Evolutionary conservation across 345 rosid species (phyloP).

Genomic region (Reutealis trisperma): DNA sequence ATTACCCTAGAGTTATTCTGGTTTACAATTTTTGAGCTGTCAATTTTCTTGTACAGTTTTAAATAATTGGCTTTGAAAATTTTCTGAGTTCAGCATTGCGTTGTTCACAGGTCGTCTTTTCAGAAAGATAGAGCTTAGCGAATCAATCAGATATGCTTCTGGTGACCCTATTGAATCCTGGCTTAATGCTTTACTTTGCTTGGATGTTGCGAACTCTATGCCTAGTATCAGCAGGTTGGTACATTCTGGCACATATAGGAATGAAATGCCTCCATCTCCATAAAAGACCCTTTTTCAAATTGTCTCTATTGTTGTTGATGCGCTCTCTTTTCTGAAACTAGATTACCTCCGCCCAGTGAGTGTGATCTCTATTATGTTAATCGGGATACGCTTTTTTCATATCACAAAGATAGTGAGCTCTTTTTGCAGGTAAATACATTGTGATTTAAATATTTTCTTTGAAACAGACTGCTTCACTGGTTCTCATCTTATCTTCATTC

Average conservation of each 20-base stretch:
- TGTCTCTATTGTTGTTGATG: conserved; percentile 8
- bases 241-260: conserved; percentile 6
- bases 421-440: conserved; percentile 45
- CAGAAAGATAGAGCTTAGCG: conserved; percentile 86
- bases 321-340: conserved; percentile 31
- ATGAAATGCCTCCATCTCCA: conserved; percentile 6
- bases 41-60: neutral
- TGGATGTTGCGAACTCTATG: conserved; percentile 70
- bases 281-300: neutral
- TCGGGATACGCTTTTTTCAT: conserved; percentile 92
- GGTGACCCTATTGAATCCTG: conserved; percentile 97
- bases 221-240: conserved; percentile 71
- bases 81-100: conserved; percentile 17
- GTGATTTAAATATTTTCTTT: neutral
- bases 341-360: conserved; percentile 78
- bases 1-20: neutral
- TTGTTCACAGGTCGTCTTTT: conserved; percentile 69
- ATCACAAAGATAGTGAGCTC: conserved; percentile 86
- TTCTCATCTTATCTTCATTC: conserved; percentile 5
- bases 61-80: neutral
- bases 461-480: neutral
- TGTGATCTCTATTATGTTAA: conserved; percentile 92
- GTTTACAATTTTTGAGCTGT: neutral
- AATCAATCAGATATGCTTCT: conserved; percentile 90
- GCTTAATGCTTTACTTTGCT: conserved; percentile 88